Evolutionary conservation across 2,329 filamentous ascomycete genomes (phyloP).

Genomic region (Penicillium sp.): DNA sequence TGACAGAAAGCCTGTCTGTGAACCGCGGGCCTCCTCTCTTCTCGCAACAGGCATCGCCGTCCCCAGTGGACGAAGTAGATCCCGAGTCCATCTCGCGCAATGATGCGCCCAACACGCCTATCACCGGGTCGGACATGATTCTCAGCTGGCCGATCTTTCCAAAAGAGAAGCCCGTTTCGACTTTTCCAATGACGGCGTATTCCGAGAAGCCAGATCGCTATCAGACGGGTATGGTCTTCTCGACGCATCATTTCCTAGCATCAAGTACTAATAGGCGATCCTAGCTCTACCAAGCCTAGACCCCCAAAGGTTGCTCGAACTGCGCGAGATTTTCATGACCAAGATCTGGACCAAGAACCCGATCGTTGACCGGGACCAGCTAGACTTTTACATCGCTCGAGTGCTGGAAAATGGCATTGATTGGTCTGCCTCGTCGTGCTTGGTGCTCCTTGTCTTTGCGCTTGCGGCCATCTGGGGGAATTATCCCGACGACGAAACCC

Average conservation of each 20-base stretch:
- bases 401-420: conserved; percentile 27
- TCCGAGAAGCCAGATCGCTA: conserved; percentile 26
- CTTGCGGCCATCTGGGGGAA: conserved; percentile 29
- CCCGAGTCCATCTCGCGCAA: conserved; percentile 28
- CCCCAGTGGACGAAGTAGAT: conserved; percentile 23
- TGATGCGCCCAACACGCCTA: conserved; percentile 27
- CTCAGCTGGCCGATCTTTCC: conserved; percentile 30
- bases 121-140: conserved; percentile 31
- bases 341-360: conserved; percentile 30
- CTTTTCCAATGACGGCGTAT: conserved; percentile 25
- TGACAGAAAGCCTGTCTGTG: conserved; percentile 16
- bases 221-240: conserved; percentile 15
- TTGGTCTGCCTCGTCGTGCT: conserved; percentile 26
- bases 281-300: conserved; percentile 19
- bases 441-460: conserved; percentile 26
- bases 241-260: not conserved
- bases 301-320: conserved; percentile 22
- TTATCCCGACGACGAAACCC: conserved; percentile 26
- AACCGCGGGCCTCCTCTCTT: conserved; percentile 4
- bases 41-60: conserved; percentile 11
- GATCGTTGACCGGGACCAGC: conserved; percentile 25
- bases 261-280: not conserved
- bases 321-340: conserved; percentile 27
- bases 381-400: conserved; percentile 23
- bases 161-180: conserved; percentile 24